phyloP scores from a whole-genome alignment of 257 asterid species.

The Nicotiana noctiflora region DNA sequence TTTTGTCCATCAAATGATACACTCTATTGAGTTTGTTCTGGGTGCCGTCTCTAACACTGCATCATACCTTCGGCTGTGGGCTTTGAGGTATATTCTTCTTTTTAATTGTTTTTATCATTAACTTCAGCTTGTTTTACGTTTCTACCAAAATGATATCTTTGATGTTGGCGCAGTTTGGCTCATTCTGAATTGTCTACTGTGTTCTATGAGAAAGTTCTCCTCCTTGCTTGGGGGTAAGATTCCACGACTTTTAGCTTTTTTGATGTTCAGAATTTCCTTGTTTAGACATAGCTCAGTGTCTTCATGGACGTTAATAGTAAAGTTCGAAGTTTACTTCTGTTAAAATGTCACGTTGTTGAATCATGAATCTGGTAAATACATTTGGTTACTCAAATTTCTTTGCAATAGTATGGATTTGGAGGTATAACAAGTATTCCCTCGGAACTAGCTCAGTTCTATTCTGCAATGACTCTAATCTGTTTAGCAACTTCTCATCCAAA shows the following conservation, averaged over 20 bases:
- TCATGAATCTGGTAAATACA: neutral
- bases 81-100: conserved; percentile 52
- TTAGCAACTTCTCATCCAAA: neutral
- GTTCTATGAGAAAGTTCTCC: conserved; percentile 86
- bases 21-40: conserved; percentile 82
- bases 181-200: conserved; percentile 93
- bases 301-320: neutral
- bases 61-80: conserved; percentile 94
- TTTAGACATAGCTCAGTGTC: neutral
- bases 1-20: conserved; percentile 97
- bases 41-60: conserved; percentile 98
- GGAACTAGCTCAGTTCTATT: neutral
- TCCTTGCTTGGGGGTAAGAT: conserved; percentile 89
- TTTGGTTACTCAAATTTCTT: neutral
- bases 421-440: neutral
- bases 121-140: neutral
- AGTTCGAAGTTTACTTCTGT: neutral
- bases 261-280: neutral
- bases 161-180: conserved; percentile 57
- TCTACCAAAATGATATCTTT: neutral
- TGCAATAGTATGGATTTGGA: neutral
- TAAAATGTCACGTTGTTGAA: neutral
- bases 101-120: conserved; percentile 6
- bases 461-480: neutral
- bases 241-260: conserved; percentile 6